Conservation (phyloP, 2,329 filamentous ascomycete genomes). For the Penicillium sp. region DNA sequence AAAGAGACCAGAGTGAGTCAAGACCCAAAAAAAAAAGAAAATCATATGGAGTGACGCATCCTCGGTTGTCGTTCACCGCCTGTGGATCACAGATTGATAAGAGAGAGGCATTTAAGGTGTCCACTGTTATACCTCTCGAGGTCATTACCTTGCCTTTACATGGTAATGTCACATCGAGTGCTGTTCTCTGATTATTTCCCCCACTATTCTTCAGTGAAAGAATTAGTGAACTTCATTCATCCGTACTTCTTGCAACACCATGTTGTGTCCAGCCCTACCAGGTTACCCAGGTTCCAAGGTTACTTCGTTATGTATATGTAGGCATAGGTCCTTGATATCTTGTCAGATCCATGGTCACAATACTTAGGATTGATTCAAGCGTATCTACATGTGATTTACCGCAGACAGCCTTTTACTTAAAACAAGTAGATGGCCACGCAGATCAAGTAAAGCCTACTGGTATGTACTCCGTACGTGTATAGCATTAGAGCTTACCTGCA, state of each 20-base stretch:
- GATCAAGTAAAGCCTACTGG: too few species aligned
- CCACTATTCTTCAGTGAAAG: background rate
- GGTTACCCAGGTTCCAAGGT: too few species aligned
- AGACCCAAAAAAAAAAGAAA: slow-evolving; percentile 5
- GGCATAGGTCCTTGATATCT: too few species aligned
- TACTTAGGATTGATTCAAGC: too few species aligned
- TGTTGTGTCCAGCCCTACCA: too few species aligned
- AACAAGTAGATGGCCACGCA: too few species aligned
- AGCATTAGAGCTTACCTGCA: background rate
- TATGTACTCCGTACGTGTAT: too few species aligned
- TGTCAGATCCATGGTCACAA: too few species aligned
- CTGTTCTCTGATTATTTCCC: background rate
- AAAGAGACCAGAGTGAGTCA: slow-evolving; percentile 1
- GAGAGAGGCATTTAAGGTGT: slow-evolving; percentile 4
- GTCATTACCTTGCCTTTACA: too few species aligned
- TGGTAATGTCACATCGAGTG: background rate
- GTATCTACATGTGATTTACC: too few species aligned
- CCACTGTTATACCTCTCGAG: background rate
- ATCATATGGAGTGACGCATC: slow-evolving; percentile 10
- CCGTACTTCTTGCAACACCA: background rate
- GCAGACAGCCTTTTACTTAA: too few species aligned
- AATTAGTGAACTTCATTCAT: background rate
- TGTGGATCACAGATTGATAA: slow-evolving; percentile 14
- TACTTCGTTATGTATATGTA: too few species aligned
- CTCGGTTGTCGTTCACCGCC: slow-evolving; percentile 11